These are phyloP conservation scores for Chernovozyma aurita DNA, from an alignment of 1,139 yeast species.

Conservation along the genomic window DNA sequence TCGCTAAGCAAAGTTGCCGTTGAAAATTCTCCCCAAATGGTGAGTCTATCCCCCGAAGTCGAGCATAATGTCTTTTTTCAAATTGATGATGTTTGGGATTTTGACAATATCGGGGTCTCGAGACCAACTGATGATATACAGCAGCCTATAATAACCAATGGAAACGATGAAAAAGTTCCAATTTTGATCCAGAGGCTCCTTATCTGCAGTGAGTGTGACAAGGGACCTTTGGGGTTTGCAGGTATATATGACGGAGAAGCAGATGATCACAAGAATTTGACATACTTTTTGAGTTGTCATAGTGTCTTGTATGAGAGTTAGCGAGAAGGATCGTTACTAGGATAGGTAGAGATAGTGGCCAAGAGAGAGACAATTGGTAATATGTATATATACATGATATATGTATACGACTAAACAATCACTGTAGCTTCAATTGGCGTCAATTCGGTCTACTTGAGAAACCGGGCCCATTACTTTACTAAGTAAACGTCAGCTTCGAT, in stretches of 20 bases:
- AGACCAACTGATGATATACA: constrained; percentile 31
- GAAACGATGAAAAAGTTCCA: constrained; percentile 11
- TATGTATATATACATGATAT: too few species aligned
- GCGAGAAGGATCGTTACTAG: too few species aligned
- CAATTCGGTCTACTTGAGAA: too few species aligned
- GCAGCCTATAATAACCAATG: constrained; percentile 16
- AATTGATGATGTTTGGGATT: constrained; percentile 61
- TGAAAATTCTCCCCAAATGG: constrained; percentile 30
- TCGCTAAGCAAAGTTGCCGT: constrained; percentile 14
- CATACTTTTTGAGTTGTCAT: constrained; percentile 39
- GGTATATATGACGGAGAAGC: constrained; percentile 31
- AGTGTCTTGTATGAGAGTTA: constrained; percentile 36
- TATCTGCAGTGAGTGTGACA: constrained; percentile 70
- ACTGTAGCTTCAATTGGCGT: too few species aligned
- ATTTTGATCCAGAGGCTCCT: constrained; percentile 46
- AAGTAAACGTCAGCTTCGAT: too few species aligned
- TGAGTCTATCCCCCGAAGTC: constrained; percentile 12
- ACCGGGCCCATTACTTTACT: too few species aligned
- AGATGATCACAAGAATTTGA: constrained; percentile 32
- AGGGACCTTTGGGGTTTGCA: constrained; percentile 71
- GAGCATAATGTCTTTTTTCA: constrained; percentile 3
- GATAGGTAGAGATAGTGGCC: too few species aligned
- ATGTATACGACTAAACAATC: too few species aligned
- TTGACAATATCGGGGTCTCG: constrained; percentile 74
- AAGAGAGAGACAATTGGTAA: too few species aligned